These are phyloP conservation scores for Tylopilus felleus DNA, from an alignment of 768 basidiomycete genomes.

Conservation along the genomic window DNA sequence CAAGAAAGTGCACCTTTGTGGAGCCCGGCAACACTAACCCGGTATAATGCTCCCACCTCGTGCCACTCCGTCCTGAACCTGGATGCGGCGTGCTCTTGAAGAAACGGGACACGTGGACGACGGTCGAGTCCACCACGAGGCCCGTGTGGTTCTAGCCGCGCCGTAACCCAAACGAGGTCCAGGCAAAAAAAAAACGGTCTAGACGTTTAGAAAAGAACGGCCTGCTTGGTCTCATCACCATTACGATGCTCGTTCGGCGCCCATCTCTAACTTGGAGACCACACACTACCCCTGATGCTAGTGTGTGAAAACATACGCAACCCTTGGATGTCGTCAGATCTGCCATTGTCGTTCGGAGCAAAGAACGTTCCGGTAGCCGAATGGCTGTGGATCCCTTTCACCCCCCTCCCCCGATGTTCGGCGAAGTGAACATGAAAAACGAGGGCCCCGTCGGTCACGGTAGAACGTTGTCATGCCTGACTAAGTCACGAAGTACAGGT, in stretches of 20 bases:
- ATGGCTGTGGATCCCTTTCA: background rate
- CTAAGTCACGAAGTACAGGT: background rate
- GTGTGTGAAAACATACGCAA: background rate
- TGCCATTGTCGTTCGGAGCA: background rate
- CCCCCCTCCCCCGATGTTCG: background rate
- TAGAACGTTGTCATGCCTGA: background rate
- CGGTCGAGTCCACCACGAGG: background rate
- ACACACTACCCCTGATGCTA: background rate
- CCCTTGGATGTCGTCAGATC: background rate
- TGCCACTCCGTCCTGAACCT: background rate
- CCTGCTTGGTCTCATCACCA: background rate
- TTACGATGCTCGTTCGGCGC: background rate
- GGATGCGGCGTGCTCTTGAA: background rate
- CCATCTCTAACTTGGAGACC: background rate
- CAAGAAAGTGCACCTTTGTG: background rate
- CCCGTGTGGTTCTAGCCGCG: constrained; percentile 1
- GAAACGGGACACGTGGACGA: constrained; percentile 1
- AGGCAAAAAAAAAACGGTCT: background rate
- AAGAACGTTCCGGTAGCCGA: background rate
- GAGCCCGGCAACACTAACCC: background rate
- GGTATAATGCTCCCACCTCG: background rate
- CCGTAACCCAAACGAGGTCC: background rate
- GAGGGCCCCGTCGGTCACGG: background rate
- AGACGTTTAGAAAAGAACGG: background rate
- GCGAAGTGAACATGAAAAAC: background rate